A percentile compares a stretch with the other conserved stretches of the same genome.
Conservation (phyloP, 352 stramenopile species). For the Globisporangium abappressorium region DNA sequence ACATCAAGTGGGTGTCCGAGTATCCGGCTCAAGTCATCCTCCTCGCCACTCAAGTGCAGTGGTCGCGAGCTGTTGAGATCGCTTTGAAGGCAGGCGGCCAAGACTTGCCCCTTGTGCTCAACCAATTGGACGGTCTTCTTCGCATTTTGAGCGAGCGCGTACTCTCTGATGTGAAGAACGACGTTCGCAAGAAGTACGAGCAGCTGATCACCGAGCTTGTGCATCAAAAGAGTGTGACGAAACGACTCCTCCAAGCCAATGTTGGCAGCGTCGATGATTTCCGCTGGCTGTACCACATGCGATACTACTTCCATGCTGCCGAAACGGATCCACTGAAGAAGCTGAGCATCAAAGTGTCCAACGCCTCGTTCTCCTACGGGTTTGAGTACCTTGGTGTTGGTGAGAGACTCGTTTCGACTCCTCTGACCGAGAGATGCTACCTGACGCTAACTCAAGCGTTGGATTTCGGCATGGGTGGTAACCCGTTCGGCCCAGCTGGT, state of each 20-base stretch:
- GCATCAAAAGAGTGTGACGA: constrained; percentile 98
- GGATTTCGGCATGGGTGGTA: constrained; percentile 98
- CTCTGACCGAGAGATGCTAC: constrained; percentile 99
- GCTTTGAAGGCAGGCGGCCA: constrained; percentile 71
- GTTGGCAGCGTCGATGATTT: constrained; percentile 93
- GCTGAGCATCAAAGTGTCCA: constrained; percentile 96
- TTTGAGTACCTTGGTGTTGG: constrained; percentile 99
- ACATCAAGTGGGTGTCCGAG: constrained; percentile 96
- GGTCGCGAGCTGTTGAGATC: constrained; percentile 94
- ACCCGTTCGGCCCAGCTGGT: constrained; percentile 98
- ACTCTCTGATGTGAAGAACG: constrained; percentile 91
- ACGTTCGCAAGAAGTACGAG: constrained; percentile 98
- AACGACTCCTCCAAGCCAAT: constrained; percentile 84
- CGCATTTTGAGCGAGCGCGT: constrained; percentile 97
- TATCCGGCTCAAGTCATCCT: constrained; percentile 99
- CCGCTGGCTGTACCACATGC: constrained; percentile 98
- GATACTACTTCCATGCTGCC: constrained; percentile 94
- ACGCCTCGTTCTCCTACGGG: constrained; percentile 98
- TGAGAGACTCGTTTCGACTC: constrained; percentile 99
- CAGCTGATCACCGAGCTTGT: constrained; percentile 99
- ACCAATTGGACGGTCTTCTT: constrained; percentile 84
- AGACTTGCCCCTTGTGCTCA: constrained; percentile 43
- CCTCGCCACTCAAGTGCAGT: constrained; percentile 97
- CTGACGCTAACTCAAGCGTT: constrained; percentile 99
- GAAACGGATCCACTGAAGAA: constrained; percentile 89